Conservation (phyloP, 2,329 filamentous ascomycete species). For the Colletotrichum kahawae region DNA sequence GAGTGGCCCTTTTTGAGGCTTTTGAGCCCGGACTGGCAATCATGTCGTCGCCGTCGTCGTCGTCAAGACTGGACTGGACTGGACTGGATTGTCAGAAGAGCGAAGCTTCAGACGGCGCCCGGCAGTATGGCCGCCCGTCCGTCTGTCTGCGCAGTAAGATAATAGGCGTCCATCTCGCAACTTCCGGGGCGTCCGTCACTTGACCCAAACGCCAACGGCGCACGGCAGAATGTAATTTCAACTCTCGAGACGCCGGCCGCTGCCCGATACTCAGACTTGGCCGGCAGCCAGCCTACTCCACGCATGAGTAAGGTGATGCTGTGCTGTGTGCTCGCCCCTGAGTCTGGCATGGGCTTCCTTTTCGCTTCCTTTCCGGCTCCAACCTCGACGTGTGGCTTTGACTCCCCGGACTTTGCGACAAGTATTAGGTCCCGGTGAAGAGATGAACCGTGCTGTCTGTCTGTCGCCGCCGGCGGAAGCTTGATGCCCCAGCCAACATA, state of each 20-base stretch:
- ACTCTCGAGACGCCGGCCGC: conserved; percentile 4
- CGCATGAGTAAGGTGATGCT: conserved; percentile 13
- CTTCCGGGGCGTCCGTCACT: conserved; percentile 4
- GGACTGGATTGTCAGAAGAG: not conserved
- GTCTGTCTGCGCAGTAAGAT: not conserved
- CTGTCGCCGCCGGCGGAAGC: not conserved
- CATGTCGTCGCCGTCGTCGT: not conserved
- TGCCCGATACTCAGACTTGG: conserved; percentile 16
- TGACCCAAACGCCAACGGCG: conserved; percentile 16
- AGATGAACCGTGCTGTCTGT: not conserved
- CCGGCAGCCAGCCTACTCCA: not conserved
- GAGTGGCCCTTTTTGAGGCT: not conserved
- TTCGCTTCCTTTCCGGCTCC: not conserved
- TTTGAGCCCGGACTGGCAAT: not conserved
- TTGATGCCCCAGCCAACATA: not conserved
- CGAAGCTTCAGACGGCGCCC: not conserved
- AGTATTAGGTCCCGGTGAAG: not conserved
- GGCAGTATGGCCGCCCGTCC: not conserved
- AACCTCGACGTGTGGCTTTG: conserved; percentile 1
- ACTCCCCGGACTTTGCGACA: conserved; percentile 1
- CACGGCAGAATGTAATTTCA: conserved; percentile 10
- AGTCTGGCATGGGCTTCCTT: not conserved
- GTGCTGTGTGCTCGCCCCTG: not conserved
- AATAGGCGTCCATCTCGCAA: not conserved
- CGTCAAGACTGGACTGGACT: not conserved